Percentiles rank a stretch among this genome's conserved stretches.
Conservation (phyloP, 1,284 basidiomycete genomes). For the Melampsora americana region DNA sequence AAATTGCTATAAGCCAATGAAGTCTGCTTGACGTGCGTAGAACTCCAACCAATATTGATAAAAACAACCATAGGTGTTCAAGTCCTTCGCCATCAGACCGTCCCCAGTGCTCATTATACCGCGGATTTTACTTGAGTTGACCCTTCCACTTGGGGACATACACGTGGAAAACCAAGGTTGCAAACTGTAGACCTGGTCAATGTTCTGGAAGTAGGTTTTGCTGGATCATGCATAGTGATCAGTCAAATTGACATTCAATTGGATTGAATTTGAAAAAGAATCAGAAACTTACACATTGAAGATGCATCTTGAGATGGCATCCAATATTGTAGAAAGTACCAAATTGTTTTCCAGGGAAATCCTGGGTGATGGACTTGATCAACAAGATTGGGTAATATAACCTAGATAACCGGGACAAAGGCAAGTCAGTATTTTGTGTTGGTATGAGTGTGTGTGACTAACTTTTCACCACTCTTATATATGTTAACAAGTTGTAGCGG, state of each 20-base stretch:
- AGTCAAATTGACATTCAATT: too few species aligned
- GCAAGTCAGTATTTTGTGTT: constrained; percentile 12
- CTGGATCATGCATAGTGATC: too few species aligned
- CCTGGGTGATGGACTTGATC: too few species aligned
- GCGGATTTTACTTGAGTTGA: constrained; percentile 21
- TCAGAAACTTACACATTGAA: not conserved
- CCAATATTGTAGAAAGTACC: too few species aligned
- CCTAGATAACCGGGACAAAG: not conserved
- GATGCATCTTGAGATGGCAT: constrained; percentile 11
- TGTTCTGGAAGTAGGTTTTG: not conserved
- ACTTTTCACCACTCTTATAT: constrained; percentile 4
- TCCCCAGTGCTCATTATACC: constrained; percentile 7
- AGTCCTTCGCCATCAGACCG: constrained; percentile 35
- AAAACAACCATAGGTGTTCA: constrained; percentile 28
- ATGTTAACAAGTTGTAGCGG: too few species aligned
- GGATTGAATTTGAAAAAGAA: too few species aligned
- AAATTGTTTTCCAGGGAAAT: too few species aligned
- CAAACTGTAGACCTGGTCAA: not conserved
- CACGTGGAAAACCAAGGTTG: constrained; percentile 32
- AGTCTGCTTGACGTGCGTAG: not conserved
- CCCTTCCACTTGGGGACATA: constrained; percentile 38
- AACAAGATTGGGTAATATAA: too few species aligned
- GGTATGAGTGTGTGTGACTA: not conserved
- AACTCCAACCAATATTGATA: not conserved
- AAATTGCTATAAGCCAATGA: too few species aligned